Percentiles rank a stretch among this genome's conserved stretches.
Evolutionary conservation across 352 stramenopile species (phyloP).

Genomic region (Phytopythium chamaehyphon): DNA sequence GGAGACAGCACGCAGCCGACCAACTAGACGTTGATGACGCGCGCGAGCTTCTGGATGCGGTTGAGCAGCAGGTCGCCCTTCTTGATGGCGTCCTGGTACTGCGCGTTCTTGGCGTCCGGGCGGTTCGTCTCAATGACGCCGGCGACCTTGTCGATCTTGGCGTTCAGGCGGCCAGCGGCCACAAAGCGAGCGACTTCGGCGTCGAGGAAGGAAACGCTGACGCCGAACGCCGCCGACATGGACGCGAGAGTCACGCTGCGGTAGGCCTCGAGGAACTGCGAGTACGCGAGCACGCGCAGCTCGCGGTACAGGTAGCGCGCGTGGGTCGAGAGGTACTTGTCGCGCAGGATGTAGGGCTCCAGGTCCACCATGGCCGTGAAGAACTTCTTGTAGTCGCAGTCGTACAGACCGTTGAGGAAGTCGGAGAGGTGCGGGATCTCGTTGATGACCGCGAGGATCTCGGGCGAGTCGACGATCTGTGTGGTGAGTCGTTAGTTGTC

Average conservation of each 20-base stretch:
- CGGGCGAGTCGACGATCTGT: slow-evolving; percentile 93
- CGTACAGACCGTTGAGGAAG: slow-evolving; percentile 95
- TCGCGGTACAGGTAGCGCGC: slow-evolving; percentile 94
- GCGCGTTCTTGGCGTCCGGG: slow-evolving; percentile 97
- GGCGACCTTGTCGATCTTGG: slow-evolving; percentile 99
- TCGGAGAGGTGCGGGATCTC: slow-evolving; percentile 79
- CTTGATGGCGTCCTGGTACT: slow-evolving; percentile 99
- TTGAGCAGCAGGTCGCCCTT: slow-evolving; percentile 98
- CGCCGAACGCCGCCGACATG: slow-evolving; percentile 97
- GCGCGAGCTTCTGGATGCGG: slow-evolving; percentile 97
- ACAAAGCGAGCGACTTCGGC: slow-evolving; percentile 98
- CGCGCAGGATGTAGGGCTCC: slow-evolving; percentile 78
- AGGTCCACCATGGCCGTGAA: slow-evolving; percentile 91
- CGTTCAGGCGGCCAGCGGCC: slow-evolving; percentile 93
- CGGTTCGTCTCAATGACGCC: slow-evolving; percentile 98
- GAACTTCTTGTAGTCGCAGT: slow-evolving; percentile 98
- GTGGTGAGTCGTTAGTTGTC: no score
- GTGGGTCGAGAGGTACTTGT: slow-evolving; percentile 94
- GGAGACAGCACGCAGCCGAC: background rate
- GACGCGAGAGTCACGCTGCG: slow-evolving; percentile 94
- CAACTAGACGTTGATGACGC: slow-evolving; percentile 93
- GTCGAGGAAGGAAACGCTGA: slow-evolving; percentile 94
- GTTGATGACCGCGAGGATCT: slow-evolving; percentile 90
- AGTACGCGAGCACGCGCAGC: slow-evolving; percentile 96
- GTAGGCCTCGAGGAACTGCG: slow-evolving; percentile 99